A percentile compares a stretch with the other conserved stretches of the same genome.
phyloP scores from a whole-genome alignment of 768 basidiomycete genomes.

The Filobasidium wieringae region DNA sequence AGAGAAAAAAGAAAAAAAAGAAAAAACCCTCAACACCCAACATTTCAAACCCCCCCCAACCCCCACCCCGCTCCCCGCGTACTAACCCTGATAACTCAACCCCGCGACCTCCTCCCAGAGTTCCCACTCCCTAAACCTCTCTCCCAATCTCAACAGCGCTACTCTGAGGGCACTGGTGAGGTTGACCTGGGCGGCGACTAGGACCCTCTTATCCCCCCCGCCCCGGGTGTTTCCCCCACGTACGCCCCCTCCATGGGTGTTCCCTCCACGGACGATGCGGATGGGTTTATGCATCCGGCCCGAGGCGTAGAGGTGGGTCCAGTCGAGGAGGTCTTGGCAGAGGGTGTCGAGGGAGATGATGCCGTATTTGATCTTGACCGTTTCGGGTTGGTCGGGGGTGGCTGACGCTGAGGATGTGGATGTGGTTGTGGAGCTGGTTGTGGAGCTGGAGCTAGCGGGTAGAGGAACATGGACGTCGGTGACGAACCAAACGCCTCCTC shows the following conservation, averaged over 20 bases:
- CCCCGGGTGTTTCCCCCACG: conserved; percentile 75
- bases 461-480: conserved; percentile 60
- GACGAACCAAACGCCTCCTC: conserved; percentile 93
- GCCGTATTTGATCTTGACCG: conserved; percentile 82
- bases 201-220: conserved; percentile 84
- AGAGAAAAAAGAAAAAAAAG: not conserved
- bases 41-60: not conserved
- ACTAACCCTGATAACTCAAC: conserved; percentile 55
- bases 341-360: conserved; percentile 83
- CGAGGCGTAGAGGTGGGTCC: conserved; percentile 84
- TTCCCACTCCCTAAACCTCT: conserved; percentile 64
- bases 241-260: conserved; percentile 50
- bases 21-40: not conserved
- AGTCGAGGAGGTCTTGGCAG: conserved; percentile 78
- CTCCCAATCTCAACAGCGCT: conserved; percentile 75
- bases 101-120: conserved; percentile 77
- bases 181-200: conserved; percentile 86
- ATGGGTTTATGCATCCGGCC: conserved; percentile 95
- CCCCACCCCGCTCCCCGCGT: not conserved
- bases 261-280: conserved; percentile 5
- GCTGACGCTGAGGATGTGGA: not conserved
- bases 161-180: conserved; percentile 77
- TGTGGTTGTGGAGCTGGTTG: not conserved
- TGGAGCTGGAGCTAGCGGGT: not conserved
- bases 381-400: not conserved